phyloP scores from a whole-genome alignment of 2,329 filamentous ascomycete genomes.

The Corinectria fuckeliana region DNA sequence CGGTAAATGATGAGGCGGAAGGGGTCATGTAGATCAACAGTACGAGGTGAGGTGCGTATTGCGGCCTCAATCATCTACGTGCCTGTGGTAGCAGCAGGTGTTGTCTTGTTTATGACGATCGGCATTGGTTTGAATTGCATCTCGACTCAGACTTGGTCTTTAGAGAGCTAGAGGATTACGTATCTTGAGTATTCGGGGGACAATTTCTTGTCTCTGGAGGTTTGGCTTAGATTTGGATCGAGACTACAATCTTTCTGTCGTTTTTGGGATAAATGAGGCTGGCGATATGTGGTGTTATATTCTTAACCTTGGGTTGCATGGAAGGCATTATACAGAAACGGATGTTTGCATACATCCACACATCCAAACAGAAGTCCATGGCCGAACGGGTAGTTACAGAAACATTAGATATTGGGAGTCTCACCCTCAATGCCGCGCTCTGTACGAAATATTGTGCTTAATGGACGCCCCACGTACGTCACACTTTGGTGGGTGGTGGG shows the following conservation, averaged over 20 bases:
- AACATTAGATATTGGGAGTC: not conserved
- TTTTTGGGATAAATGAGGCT: not conserved
- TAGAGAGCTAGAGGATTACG: not conserved
- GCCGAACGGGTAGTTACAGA: not conserved
- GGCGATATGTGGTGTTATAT: not conserved
- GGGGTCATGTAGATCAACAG: not conserved
- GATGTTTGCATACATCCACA: not conserved
- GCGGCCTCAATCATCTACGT: not conserved
- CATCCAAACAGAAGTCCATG: not conserved
- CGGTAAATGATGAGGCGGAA: conserved; percentile 20
- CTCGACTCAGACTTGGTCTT: not conserved
- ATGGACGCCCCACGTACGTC: not conserved
- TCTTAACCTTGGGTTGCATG: not conserved
- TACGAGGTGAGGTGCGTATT: not conserved
- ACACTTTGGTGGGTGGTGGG: not conserved
- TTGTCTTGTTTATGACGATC: not conserved
- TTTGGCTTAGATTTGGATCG: not conserved
- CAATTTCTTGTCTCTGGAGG: not conserved
- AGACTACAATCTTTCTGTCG: not conserved
- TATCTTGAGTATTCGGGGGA: not conserved
- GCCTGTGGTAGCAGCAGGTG: not conserved
- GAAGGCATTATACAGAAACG: not conserved
- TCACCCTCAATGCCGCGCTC: not conserved
- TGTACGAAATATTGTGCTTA: not conserved
- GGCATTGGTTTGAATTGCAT: not conserved